phyloP scores from a whole-genome alignment of 1,284 basidiomycete species.

The Cryptococcus sp. region DNA sequence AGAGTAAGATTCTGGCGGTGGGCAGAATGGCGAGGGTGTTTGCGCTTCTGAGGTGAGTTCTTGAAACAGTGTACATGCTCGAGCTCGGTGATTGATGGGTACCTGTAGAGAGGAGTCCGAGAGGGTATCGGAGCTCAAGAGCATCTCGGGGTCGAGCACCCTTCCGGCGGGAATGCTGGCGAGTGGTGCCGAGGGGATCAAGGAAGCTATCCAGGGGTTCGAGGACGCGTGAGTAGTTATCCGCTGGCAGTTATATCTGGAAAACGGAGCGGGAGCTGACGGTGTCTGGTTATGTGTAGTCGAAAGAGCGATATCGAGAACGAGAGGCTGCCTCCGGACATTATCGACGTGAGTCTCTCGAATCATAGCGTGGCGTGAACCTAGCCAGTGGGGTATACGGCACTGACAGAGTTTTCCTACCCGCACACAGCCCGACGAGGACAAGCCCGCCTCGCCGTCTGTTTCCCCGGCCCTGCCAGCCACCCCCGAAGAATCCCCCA shows the following conservation, averaged over 20 bases:
- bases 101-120: slow-evolving; percentile 86
- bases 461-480: slow-evolving; percentile 25
- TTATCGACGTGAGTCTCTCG: slow-evolving; percentile 62
- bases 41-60: slow-evolving; percentile 78
- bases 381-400: too few species aligned
- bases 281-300: slow-evolving; percentile 51
- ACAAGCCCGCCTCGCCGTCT: slow-evolving; percentile 54
- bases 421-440: slow-evolving; percentile 43
- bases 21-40: slow-evolving; percentile 96
- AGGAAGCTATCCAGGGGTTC: slow-evolving; percentile 88
- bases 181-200: slow-evolving; percentile 90
- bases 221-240: slow-evolving; percentile 80
- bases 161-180: slow-evolving; percentile 85
- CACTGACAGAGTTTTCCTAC: not conserved
- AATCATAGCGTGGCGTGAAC: too few species aligned
- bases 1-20: slow-evolving; percentile 98
- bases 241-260: not conserved
- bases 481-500: slow-evolving; percentile 29
- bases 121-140: slow-evolving; percentile 95
- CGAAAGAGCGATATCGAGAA: slow-evolving; percentile 99
- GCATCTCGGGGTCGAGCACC: slow-evolving; percentile 70
- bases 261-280: not conserved
- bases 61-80: not conserved
- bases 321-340: slow-evolving; percentile 90
- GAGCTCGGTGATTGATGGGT: not conserved